A percentile compares a stretch with the other conserved stretches of the same genome.
Conservation (phyloP, 306 rosid genomes). For the Cucumis hystrix region DNA sequence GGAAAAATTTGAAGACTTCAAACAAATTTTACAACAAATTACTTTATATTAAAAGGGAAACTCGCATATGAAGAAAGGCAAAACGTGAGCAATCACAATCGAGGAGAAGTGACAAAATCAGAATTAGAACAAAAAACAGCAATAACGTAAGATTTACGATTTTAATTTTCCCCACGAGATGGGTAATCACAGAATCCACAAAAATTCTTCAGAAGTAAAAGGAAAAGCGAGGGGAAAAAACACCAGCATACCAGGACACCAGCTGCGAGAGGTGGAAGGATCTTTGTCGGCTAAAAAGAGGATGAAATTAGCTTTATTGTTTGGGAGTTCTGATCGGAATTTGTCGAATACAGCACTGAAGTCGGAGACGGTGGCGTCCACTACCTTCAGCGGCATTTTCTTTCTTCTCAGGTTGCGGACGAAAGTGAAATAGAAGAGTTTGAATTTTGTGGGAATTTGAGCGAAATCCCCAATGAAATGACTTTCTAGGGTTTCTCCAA, state of each 20-base stretch:
- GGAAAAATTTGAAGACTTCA: background rate
- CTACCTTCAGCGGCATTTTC: conserved; percentile 41
- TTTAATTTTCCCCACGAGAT: background rate
- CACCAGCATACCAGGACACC: conserved; percentile 62
- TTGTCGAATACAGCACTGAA: conserved; percentile 47
- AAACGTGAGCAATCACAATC: background rate
- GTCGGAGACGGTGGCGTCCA: conserved; percentile 46
- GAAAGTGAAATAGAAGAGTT: background rate
- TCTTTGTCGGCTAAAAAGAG: conserved; percentile 80
- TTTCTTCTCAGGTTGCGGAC: conserved; percentile 5
- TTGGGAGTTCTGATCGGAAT: conserved; percentile 47
- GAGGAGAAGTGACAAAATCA: background rate
- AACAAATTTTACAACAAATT: background rate
- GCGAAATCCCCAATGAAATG: background rate
- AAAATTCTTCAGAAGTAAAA: background rate
- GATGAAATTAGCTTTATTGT: conserved; percentile 47
- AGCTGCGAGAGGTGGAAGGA: conserved; percentile 73
- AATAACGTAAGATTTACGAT: background rate
- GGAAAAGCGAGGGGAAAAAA: background rate
- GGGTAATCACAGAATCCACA: background rate
- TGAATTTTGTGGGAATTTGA: background rate
- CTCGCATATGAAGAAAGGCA: background rate
- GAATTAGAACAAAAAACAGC: background rate
- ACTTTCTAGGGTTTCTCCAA: background rate
- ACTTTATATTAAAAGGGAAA: background rate